Evolutionary conservation across 768 basidiomycete genomes (phyloP), one percentile per base, ranked within the genome.

Genomic region (Chalciporus sphaerocephalus): DNA sequence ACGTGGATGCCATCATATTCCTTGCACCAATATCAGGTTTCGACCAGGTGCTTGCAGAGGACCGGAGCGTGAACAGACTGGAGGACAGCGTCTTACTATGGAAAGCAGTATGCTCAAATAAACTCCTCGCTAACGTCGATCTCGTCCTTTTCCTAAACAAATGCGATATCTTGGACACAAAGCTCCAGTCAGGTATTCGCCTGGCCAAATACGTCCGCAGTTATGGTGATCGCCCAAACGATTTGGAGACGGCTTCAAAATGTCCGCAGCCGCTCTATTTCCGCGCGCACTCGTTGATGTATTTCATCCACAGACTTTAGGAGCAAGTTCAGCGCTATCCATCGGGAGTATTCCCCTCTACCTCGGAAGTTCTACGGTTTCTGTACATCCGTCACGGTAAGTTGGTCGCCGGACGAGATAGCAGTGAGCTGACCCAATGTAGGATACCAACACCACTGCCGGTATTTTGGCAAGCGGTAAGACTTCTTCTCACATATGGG

Each of bases 61-160:
- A 80, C 48, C 67, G 72, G 24, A 71, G 62, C 42, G 72, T 79
- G 10, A 79, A 79, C 52, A 70, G 79, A 49, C 58, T 79, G 17
- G 82, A 87, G 60, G 88, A 91, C 55, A 85, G 85, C 5, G 79
- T 87, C 42, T 70, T 81, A 36, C 69, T 91, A 9, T 91, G 87
- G 87, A 81, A 79, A 43, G 73, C 76, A 13, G 76, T 91, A 16
- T 84, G 83, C 51, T 75, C 78, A 22, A 88, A 88, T 67, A 79
- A 74, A 55, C 75, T 90, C 20, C 73, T 91, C 5, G 79, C 78
- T 35, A 70, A 76, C 36, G 85, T 88, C 23, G 83, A 86, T 52
- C 70, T 89, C 25, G 83, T 90, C 48, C 71, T 90, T 37, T 91
- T 90, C 70, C 70, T 91, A 42, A 91, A 90, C 68, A 91, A 91